Evolutionary conservation across 2,329 filamentous ascomycete genomes (phyloP).

Genomic region (Lomentospora prolificans): DNA sequence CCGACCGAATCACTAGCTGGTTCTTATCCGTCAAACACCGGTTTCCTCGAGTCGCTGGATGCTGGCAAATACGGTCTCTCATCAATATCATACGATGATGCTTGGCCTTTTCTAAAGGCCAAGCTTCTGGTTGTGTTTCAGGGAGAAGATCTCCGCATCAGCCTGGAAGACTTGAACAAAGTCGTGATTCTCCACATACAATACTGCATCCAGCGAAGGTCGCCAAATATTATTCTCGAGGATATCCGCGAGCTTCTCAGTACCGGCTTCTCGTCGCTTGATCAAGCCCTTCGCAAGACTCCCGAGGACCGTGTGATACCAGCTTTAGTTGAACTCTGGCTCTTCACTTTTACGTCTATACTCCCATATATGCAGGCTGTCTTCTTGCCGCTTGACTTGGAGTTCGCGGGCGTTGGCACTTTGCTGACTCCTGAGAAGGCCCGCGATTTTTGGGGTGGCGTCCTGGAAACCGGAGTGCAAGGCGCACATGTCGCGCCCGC

Average conservation of each 20-base stretch:
- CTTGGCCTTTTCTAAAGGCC: slow-evolving; percentile 71
- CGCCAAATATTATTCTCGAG: slow-evolving; percentile 62
- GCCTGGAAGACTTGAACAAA: slow-evolving; percentile 74
- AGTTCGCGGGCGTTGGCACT: slow-evolving; percentile 76
- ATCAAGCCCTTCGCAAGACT: slow-evolving; percentile 68
- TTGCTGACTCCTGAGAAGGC: slow-evolving; percentile 72
- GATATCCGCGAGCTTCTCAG: slow-evolving; percentile 64
- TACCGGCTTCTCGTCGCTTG: slow-evolving; percentile 79
- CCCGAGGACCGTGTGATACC: slow-evolving; percentile 85
- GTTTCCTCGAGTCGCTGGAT: slow-evolving; percentile 44
- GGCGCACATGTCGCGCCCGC: slow-evolving; percentile 34
- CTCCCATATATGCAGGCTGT: slow-evolving; percentile 92
- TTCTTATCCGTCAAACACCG: slow-evolving; percentile 15
- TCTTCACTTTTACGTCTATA: slow-evolving; percentile 82
- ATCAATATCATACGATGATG: slow-evolving; percentile 66
- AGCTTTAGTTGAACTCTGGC: slow-evolving; percentile 86
- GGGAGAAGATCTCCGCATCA: slow-evolving; percentile 68
- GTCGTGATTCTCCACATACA: slow-evolving; percentile 72
- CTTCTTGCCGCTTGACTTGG: slow-evolving; percentile 84
- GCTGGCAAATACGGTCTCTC: slow-evolving; percentile 51
- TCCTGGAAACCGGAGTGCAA: slow-evolving; percentile 30
- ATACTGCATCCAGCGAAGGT: slow-evolving; percentile 64
- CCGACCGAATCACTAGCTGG: not conserved
- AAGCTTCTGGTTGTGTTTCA: slow-evolving; percentile 71
- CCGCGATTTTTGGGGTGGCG: slow-evolving; percentile 80